Percentiles rank a stretch among this genome's conserved stretches.
These are phyloP conservation scores for Cryptococcus maquisensis DNA, from an alignment of 1,284 basidiomycete species.

Conservation along the genomic window DNA sequence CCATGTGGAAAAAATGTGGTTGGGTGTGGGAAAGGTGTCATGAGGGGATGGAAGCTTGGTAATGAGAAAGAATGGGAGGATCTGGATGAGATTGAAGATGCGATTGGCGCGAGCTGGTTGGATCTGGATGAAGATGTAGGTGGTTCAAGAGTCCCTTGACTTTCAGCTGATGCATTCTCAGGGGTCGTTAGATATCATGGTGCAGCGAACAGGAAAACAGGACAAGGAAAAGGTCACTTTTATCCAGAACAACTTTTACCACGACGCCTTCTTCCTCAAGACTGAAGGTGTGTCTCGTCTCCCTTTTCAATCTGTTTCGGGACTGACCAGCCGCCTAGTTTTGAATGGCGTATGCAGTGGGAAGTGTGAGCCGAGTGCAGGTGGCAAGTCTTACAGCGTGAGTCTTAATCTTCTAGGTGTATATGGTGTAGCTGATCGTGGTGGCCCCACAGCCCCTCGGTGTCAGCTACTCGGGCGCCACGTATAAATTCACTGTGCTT, in stretches of 20 bases:
- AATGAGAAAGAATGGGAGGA: slow-evolving; percentile 59
- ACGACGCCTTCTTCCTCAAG: slow-evolving; percentile 98
- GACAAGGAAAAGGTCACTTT: slow-evolving; percentile 59
- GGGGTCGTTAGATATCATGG: slow-evolving; percentile 88
- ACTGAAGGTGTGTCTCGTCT: slow-evolving; percentile 65
- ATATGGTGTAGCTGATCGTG: slow-evolving; percentile 62
- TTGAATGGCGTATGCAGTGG: slow-evolving; percentile 88
- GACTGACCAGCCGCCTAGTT: slow-evolving; percentile 53
- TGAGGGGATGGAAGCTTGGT: slow-evolving; percentile 62
- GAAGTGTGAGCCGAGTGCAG: slow-evolving; percentile 63
- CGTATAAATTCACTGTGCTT: slow-evolving; percentile 95
- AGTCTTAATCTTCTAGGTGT: slow-evolving; percentile 50
- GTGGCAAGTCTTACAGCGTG: slow-evolving; percentile 67
- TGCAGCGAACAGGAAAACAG: slow-evolving; percentile 73
- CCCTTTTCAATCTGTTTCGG: background rate
- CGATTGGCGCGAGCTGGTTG: slow-evolving; percentile 71
- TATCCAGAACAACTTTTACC: slow-evolving; percentile 96
- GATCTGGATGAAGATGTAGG: slow-evolving; percentile 95
- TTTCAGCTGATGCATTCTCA: slow-evolving; percentile 38
- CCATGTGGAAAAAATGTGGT: slow-evolving; percentile 56
- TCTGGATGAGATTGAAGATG: slow-evolving; percentile 69
- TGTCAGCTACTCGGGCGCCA: slow-evolving; percentile 87
- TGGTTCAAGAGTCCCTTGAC: slow-evolving; percentile 10
- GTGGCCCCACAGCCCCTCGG: slow-evolving; percentile 70
- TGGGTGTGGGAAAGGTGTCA: slow-evolving; percentile 26